Evolutionary conservation across 83 land plant species (phyloP).

Genomic region (Thuja plicata): DNA sequence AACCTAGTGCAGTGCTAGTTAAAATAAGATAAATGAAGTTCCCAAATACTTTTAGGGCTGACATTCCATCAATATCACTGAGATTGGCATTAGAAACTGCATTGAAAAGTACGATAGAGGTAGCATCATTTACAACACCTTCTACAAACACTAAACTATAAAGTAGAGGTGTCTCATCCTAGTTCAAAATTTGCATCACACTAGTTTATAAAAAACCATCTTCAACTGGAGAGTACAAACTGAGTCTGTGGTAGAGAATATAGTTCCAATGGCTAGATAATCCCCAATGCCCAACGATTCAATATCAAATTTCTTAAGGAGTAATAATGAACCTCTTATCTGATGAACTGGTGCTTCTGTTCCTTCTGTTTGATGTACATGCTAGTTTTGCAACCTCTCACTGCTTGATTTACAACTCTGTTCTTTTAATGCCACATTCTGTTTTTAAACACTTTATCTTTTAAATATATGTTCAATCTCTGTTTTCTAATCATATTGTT

Average conservation of each 20-base stretch:
- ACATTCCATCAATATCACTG: slow-evolving; percentile 35
- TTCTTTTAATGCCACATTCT: too few relatives aligned
- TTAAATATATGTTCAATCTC: too few relatives aligned
- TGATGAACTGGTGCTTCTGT: too few relatives aligned
- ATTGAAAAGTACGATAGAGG: slow-evolving; percentile 79
- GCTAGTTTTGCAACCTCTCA: too few relatives aligned
- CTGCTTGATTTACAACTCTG: too few relatives aligned
- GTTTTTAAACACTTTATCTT: too few relatives aligned
- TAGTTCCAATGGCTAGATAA: slow-evolving; percentile 66
- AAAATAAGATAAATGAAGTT: slow-evolving; percentile 58
- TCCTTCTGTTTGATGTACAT: too few relatives aligned
- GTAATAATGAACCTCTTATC: slow-evolving; percentile 31
- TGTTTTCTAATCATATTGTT: too few relatives aligned
- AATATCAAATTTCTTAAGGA: slow-evolving; percentile 24
- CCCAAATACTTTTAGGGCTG: slow-evolving; percentile 36
- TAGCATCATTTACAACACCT: slow-evolving; percentile 88
- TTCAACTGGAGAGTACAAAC: slow-evolving; percentile 63
- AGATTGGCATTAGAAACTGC: slow-evolving; percentile 65
- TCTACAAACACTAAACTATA: slow-evolving; percentile 83
- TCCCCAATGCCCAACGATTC: slow-evolving; percentile 30
- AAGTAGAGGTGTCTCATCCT: slow-evolving; percentile 77
- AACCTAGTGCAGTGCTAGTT: slow-evolving; percentile 63
- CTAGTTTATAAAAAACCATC: neutral
- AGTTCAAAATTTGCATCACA: slow-evolving; percentile 58
- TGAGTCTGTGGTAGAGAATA: slow-evolving; percentile 81